These are phyloP conservation scores for Botryotinia calthae DNA, from an alignment of 2,329 filamentous ascomycete genomes.

Conservation along the genomic window DNA sequence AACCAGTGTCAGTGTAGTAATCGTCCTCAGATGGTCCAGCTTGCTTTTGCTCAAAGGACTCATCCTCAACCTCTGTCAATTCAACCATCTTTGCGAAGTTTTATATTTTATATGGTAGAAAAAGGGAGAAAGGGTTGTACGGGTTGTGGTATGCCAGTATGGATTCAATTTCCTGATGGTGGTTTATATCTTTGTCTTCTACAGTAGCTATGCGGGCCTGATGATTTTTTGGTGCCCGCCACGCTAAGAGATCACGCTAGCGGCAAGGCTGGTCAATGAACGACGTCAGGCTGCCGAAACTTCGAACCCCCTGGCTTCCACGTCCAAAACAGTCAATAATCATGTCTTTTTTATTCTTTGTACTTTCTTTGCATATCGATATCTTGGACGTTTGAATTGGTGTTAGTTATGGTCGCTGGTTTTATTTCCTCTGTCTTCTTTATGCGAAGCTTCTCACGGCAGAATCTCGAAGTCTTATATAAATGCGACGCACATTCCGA, in stretches of 20 bases:
- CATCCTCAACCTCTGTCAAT: constrained; percentile 94
- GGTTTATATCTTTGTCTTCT: neutral
- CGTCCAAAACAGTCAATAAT: neutral
- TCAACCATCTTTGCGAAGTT: constrained; percentile 72
- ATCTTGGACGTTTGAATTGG: neutral
- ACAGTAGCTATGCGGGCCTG: neutral
- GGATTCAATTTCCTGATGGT: neutral
- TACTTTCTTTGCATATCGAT: neutral
- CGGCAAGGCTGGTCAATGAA: constrained; percentile 16
- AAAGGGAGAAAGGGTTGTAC: neutral
- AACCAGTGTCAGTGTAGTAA: constrained; percentile 91
- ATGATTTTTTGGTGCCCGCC: constrained; percentile 15
- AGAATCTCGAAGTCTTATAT: neutral
- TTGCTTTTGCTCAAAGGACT: constrained; percentile 79
- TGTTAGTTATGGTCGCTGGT: neutral
- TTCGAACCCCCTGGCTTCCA: neutral
- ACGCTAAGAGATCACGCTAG: constrained; percentile 18
- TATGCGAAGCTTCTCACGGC: neutral
- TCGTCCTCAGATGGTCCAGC: constrained; percentile 67
- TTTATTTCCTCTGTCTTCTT: neutral
- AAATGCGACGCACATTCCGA: neutral
- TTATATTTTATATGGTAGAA: neutral
- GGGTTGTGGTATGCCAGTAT: neutral
- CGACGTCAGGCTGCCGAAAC: constrained; percentile 14
- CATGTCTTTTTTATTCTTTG: neutral